These are phyloP conservation scores for Spinellus fusiger DNA, from an alignment of 192 early-diverging fungal genomes.

Conservation along the genomic window DNA sequence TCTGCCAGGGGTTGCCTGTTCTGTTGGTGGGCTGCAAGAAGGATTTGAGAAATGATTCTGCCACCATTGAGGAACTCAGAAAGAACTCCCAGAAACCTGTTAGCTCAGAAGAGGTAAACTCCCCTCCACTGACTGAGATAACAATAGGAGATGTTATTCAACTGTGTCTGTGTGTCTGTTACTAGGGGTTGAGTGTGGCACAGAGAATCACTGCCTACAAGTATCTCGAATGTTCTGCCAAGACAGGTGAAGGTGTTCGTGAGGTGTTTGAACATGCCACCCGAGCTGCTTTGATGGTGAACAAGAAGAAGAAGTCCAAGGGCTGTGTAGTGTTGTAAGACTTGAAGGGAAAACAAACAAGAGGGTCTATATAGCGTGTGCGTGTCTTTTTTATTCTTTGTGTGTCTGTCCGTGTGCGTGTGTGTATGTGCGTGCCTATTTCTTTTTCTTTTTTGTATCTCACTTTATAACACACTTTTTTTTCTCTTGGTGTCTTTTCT, in stretches of 20 bases:
- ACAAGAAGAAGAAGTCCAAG: constrained; percentile 21
- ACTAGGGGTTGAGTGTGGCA: constrained; percentile 70
- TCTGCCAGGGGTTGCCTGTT: constrained; percentile 81
- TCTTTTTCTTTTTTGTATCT: too few relatives aligned
- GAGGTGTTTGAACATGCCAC: constrained; percentile 87
- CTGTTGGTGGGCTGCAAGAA: constrained; percentile 86
- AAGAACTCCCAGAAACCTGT: constrained; percentile 73
- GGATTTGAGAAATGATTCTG: constrained; percentile 79
- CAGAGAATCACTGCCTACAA: constrained; percentile 77
- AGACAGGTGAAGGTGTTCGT: constrained; percentile 70
- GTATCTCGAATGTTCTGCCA: constrained; percentile 87
- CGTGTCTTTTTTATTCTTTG: too few relatives aligned
- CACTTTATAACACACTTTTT: too few relatives aligned
- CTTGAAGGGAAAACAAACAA: neutral
- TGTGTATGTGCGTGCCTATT: too few relatives aligned
- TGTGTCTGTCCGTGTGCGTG: too few relatives aligned
- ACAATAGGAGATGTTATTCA: too few relatives aligned
- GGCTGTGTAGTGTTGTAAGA: constrained; percentile 28
- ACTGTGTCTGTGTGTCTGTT: neutral
- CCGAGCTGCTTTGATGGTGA: constrained; percentile 65
- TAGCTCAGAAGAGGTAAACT: constrained; percentile 60
- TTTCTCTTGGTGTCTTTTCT: too few relatives aligned
- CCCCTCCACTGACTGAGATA: too few relatives aligned
- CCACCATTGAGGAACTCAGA: constrained; percentile 67
- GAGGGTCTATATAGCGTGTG: neutral